Evolutionary conservation across 2,329 filamentous ascomycete genomes (phyloP).

Genomic region (Phialophora verrucosa): DNA sequence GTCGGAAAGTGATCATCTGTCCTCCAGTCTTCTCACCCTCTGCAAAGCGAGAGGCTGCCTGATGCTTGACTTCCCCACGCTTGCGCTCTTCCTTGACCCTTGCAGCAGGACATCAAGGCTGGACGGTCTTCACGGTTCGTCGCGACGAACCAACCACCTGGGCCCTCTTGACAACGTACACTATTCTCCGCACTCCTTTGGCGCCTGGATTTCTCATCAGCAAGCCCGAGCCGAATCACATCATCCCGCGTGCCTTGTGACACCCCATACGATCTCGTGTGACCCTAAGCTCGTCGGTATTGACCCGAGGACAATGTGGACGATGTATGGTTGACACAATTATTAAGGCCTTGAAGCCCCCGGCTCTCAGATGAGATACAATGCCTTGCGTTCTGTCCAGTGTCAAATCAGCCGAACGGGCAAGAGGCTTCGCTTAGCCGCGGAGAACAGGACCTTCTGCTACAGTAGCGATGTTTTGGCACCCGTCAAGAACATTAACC

Average conservation of each 20-base stretch:
- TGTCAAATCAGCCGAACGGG: neutral
- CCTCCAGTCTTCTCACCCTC: neutral
- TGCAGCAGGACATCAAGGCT: constrained; percentile 10
- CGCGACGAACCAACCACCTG: constrained; percentile 7
- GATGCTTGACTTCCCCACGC: constrained; percentile 28
- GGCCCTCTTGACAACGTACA: constrained; percentile 12
- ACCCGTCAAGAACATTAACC: constrained; percentile 10
- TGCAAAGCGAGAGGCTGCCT: constrained; percentile 8
- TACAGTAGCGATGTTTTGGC: neutral
- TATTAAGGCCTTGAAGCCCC: neutral
- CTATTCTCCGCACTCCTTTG: constrained; percentile 8
- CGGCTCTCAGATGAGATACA: constrained; percentile 5
- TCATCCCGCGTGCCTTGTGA: constrained; percentile 20
- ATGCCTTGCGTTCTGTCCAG: neutral
- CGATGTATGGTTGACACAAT: neutral
- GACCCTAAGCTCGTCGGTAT: constrained; percentile 10
- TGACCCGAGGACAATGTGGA: constrained; percentile 7
- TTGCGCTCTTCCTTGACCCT: constrained; percentile 22
- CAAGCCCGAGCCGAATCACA: constrained; percentile 21
- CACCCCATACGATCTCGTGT: constrained; percentile 12
- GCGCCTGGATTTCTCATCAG: constrained; percentile 8
- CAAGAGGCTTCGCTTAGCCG: constrained; percentile 15
- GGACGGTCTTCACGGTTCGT: neutral
- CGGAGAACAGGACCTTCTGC: constrained; percentile 1
- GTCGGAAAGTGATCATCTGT: constrained; percentile 6